Percentiles rank a stretch among this genome's conserved stretches.
phyloP scores from a whole-genome alignment of 2,329 filamentous ascomycete species.

The Curvularia sp. region DNA sequence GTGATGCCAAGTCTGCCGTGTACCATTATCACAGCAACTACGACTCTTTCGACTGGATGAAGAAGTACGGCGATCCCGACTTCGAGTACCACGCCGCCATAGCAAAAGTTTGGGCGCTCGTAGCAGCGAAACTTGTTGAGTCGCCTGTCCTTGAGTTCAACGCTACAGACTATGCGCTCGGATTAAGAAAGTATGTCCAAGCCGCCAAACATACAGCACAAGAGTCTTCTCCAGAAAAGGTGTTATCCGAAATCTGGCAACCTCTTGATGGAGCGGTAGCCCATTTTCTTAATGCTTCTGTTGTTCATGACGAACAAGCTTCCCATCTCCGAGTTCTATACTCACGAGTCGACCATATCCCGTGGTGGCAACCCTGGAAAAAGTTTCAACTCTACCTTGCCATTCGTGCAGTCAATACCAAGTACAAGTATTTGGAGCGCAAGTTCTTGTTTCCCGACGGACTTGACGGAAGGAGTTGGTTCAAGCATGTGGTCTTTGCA shows the following conservation, averaged over 20 bases:
- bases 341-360: constrained; percentile 59
- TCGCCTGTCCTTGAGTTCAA: constrained; percentile 57
- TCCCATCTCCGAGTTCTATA: constrained; percentile 58
- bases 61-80: constrained; percentile 72
- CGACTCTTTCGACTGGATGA: constrained; percentile 86
- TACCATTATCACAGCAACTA: constrained; percentile 87
- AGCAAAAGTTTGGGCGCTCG: constrained; percentile 55
- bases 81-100: constrained; percentile 65
- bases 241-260: constrained; percentile 51
- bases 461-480: constrained; percentile 82
- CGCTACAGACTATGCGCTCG: constrained; percentile 56
- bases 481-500: constrained; percentile 94
- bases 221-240: constrained; percentile 14
- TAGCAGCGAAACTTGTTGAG: constrained; percentile 57
- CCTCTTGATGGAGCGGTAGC: constrained; percentile 59
- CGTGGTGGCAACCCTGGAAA: constrained; percentile 80
- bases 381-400: constrained; percentile 69
- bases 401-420: constrained; percentile 73
- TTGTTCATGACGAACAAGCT: constrained; percentile 61
- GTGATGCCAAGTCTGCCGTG: constrained; percentile 55
- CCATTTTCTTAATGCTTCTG: constrained; percentile 58
- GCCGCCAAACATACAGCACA: constrained; percentile 49
- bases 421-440: constrained; percentile 85
- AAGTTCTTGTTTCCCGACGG: constrained; percentile 78
- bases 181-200: constrained; percentile 53